phyloP scores from a whole-genome alignment of 148 eudicot genomes.

The Rhododendron henanense region DNA sequence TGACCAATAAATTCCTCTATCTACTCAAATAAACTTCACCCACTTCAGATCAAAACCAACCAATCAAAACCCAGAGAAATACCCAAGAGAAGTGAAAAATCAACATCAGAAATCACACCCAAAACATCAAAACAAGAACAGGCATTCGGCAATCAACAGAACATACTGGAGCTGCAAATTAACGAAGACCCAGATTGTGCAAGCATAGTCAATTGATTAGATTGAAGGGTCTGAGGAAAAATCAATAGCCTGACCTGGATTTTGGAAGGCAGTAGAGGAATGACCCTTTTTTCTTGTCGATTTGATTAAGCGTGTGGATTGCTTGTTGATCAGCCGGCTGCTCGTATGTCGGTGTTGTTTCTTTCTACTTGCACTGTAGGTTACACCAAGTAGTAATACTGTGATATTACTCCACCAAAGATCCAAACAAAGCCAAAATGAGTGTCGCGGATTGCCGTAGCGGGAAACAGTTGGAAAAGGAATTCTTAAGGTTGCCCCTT shows the following conservation, averaged over 20 bases:
- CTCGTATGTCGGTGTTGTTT: background rate
- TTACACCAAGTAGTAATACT: background rate
- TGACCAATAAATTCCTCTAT: background rate
- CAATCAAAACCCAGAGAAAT: background rate
- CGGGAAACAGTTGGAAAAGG: background rate
- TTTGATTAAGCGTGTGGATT: background rate
- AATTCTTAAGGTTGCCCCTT: background rate
- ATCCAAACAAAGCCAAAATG: background rate
- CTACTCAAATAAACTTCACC: background rate
- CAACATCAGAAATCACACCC: background rate
- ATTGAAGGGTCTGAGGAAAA: background rate
- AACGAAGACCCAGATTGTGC: conserved; percentile 1
- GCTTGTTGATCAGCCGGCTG: background rate
- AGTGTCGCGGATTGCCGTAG: background rate
- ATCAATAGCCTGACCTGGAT: background rate
- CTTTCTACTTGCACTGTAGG: background rate
- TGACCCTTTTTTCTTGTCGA: background rate
- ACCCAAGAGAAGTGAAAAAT: background rate
- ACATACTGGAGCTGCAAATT: background rate
- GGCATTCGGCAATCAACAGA: background rate
- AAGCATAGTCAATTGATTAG: background rate
- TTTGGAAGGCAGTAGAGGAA: background rate
- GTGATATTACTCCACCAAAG: background rate
- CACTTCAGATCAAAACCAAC: conserved; percentile 3
- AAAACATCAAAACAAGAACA: background rate